A percentile compares a stretch with the other conserved stretches of the same genome.
Conservation (phyloP, 805 yeast species). For the Candida sanyiensis region DNA sequence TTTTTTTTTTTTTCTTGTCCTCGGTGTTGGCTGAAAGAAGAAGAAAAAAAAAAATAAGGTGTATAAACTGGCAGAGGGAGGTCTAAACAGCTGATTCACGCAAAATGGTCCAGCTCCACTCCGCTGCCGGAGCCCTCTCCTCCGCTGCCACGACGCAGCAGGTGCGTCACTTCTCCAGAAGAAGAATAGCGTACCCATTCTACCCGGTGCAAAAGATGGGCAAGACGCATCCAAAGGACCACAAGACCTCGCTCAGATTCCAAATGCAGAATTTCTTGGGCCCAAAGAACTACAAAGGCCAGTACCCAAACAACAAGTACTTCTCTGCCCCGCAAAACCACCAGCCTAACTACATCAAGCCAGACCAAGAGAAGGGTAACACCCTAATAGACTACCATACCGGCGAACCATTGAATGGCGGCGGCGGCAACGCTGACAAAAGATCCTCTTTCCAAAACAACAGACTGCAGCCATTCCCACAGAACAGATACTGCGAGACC, state of each 20-base stretch:
- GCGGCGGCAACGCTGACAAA: constrained; percentile 10
- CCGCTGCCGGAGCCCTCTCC: constrained; percentile 10
- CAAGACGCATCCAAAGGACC: constrained; percentile 35
- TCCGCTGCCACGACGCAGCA: constrained; percentile 27
- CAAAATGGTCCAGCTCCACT: constrained; percentile 6
- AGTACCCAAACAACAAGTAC: constrained; percentile 71
- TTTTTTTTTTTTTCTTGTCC: too few species aligned
- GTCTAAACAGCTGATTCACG: too few species aligned
- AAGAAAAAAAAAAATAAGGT: too few species aligned
- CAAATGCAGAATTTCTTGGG: constrained; percentile 75
- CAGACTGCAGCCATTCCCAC: constrained; percentile 74
- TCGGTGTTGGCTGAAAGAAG: too few species aligned
- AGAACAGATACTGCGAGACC: constrained; percentile 63
- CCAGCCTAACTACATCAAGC: constrained; percentile 65
- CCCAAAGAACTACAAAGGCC: constrained; percentile 77
- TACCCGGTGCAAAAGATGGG: constrained; percentile 41
- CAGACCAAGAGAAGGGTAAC: constrained; percentile 41
- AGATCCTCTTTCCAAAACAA: constrained; percentile 9
- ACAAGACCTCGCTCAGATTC: constrained; percentile 51
- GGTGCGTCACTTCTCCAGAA: constrained; percentile 42
- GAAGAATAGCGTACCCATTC: constrained; percentile 49
- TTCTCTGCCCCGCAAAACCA: constrained; percentile 62
- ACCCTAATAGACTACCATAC: constrained; percentile 31
- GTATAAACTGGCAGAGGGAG: too few species aligned
- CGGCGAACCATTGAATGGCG: constrained; percentile 27